Evolutionary conservation across 176 grass and related monocot genomes (phyloP).

Genomic region (Hyparrhenia diplandra): DNA sequence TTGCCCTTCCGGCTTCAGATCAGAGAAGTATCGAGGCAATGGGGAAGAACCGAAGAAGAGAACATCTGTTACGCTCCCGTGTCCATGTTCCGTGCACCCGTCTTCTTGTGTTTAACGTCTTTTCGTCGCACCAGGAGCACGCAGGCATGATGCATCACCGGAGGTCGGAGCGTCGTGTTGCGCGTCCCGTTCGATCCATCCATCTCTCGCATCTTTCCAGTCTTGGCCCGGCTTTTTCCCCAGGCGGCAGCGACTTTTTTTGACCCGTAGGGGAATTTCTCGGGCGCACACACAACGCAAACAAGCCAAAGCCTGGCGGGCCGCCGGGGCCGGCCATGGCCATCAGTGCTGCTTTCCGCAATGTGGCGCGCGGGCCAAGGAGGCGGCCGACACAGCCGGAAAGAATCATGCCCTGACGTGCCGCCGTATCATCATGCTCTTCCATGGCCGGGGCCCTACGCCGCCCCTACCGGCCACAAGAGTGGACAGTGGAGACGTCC

Average conservation of each 20-base stretch:
- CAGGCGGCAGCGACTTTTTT: not conserved
- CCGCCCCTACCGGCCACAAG: not conserved
- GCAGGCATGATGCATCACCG: not conserved
- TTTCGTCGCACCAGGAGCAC: not conserved
- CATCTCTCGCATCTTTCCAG: not conserved
- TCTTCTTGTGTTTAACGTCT: not conserved
- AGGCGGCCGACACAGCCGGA: not conserved
- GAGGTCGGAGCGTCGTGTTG: not conserved
- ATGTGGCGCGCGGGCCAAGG: conserved; percentile 6
- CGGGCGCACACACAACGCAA: not conserved
- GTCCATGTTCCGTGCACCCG: not conserved
- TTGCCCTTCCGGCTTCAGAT: no score
- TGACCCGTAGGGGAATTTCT: conserved; percentile 15
- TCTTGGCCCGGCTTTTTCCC: not conserved
- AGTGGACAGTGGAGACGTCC: not conserved
- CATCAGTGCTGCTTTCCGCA: conserved; percentile 18
- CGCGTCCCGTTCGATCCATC: not conserved
- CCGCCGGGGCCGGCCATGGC: no score
- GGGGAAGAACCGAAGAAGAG: no score
- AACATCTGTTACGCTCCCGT: no score
- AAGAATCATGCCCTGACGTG: not conserved
- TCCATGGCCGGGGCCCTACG: not conserved
- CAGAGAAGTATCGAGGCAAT: no score
- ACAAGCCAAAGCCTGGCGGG: not conserved
- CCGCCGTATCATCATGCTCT: not conserved